Base-by-base conservation (phyloP, 176 grass and related monocot species). In the Lolium rigidum region DNA sequence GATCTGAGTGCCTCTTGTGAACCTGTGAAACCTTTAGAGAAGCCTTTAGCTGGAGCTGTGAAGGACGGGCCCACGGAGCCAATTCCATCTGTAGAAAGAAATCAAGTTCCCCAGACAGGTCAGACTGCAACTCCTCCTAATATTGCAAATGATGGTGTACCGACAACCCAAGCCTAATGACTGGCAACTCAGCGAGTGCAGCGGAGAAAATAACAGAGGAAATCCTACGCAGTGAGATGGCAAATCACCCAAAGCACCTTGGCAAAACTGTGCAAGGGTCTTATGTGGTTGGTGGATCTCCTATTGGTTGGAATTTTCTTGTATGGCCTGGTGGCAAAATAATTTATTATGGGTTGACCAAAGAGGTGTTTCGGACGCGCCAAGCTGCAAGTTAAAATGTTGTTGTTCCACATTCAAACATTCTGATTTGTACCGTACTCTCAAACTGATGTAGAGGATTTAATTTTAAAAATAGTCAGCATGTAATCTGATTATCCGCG, bases 241-340 rank as follows among this genome's bases (percentile, higher is more conserved):
- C 56, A 43, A 76, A 92, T 87, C 26, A 43, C n/a, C 85, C 86
- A 26, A 76, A 88, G 50, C 84, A 88, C 75, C 84, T 94, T 1
- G 86, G 83, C 5, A 77, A 91, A 78, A 90, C 51, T 62, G 84
- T 81, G 37, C 82, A 87, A 73, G 92, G 86, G 24, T 83, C 87
- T 41, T 90, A 77, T 81, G 64, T 81, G 46, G 74, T 81, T 24
- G 82, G 85, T 80, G 87, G 92, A 84, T 92, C 94, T 25, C 90
- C 88, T 39, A 55, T 83, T 64, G 72, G 90, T 62, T 83, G 88
- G 90, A 90, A 94, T 85, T 92, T 88, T 91, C 84, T 92, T 79
- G 93, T 90, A 44, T 92, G 87, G 49, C 87, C 78, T 65, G 84
- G 76, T 50, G 82, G 82, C 54, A 81, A 89, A 78, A 67, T 79